phyloP scores from a whole-genome alignment of 2,329 filamentous ascomycete genomes.

The Apiospora marii region DNA sequence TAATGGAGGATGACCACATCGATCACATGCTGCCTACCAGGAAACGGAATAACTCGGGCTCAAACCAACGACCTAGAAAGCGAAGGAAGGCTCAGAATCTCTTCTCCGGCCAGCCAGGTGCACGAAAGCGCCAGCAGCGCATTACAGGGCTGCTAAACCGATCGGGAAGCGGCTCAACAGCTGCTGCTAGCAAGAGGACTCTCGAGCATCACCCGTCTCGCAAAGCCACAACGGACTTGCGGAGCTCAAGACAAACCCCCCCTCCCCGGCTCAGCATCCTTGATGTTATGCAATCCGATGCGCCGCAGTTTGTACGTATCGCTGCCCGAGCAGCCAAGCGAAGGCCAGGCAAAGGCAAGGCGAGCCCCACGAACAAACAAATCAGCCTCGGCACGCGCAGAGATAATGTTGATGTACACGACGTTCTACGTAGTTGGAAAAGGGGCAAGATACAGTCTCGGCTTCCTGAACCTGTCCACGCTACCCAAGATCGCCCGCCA shows the following conservation, averaged over 20 bases:
- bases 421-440: constrained; percentile 63
- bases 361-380: constrained; percentile 62
- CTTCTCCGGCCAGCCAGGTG: constrained; percentile 39
- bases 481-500: constrained; percentile 15
- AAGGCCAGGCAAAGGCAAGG: constrained; percentile 58
- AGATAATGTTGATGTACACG: constrained; percentile 66
- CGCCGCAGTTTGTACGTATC: constrained; percentile 66
- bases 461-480: constrained; percentile 42
- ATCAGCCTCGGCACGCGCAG: constrained; percentile 67
- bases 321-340: constrained; percentile 64
- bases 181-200: constrained; percentile 20
- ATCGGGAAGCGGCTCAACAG: constrained; percentile 31
- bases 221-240: constrained; percentile 27
- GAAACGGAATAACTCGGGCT: constrained; percentile 47
- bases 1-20: constrained; percentile 59
- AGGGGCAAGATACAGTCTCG: constrained; percentile 58
- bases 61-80: constrained; percentile 37
- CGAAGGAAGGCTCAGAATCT: constrained; percentile 44
- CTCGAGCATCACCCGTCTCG: constrained; percentile 17
- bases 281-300: constrained; percentile 62
- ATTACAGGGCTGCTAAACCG: constrained; percentile 39
- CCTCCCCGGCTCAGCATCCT: constrained; percentile 65
- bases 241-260: constrained; percentile 16
- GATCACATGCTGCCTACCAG: constrained; percentile 57
- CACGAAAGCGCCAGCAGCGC: constrained; percentile 41